Base-by-base conservation (phyloP, 192 early-diverging fungal genomes). In the Anaeromyces robustus region DNA sequence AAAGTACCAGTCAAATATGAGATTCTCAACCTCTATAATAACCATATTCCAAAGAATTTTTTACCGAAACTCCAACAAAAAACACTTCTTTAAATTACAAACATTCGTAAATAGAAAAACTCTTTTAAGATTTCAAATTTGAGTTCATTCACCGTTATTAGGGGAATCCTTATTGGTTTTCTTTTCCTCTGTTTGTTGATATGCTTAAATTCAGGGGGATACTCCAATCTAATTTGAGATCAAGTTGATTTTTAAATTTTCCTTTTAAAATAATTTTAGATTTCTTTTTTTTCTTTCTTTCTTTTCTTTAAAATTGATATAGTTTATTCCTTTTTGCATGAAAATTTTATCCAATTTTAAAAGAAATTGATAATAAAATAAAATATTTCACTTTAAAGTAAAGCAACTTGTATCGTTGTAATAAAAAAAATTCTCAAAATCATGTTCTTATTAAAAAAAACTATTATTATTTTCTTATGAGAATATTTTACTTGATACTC, bases 161-260 rank as follows among this genome's bases (percentile, higher is more conserved):
- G 84, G 89, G 89, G 88, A 92, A 92, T 92, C 90, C 86, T 91
- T 88, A 89, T 92, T 92, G 92, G 86, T 92, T 92, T 92, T n/a
- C 89, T 92, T 89, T 92, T 92, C 92, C 90, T 92, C 91, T 88
- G 88, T 89, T 92, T 92, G 90, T 90, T 92, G 87, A 92, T 92
- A 92, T 91, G 89, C 91, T 91, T 91, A 92, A 92, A 87, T 91
- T 91, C 90, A 91, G 90, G 87, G 89, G 89, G 88, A n/a, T 91
- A 88, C 81, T 88, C 90, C 86, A 86, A 84, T 86, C 84, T 90
- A 86, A 91, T 84, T 83, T 91, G 87, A 89, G 87, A 85, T 87
- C 88, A 85, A 82, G n/a, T n/a, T n/a, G n/a, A n/a, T n/a, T n/a
- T n/a, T n/a, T n/a, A n/a, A n/a, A n/a, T n/a, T n/a, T n/a, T n/a